Evolutionary conservation across 2,329 filamentous ascomycete genomes (phyloP), one percentile per base, ranked within the genome.

Genomic region (Kalmusia sp.): DNA sequence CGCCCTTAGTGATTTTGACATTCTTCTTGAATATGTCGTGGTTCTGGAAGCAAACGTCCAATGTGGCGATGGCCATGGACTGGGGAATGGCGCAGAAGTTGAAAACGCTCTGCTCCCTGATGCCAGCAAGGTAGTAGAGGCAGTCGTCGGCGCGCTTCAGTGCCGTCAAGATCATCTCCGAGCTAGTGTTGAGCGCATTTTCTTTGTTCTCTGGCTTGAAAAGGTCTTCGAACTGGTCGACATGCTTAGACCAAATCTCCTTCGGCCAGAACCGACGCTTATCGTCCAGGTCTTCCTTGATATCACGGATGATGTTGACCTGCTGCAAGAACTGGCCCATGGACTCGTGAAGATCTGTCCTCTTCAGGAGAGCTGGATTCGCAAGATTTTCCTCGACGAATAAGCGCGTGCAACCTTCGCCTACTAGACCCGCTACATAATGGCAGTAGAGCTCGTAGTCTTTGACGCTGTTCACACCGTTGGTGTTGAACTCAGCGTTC

Each of bases 261-360:
- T 89, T 90, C 45, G 95, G 95, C 87, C 92, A 99, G 83, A 96
- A 99, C 52, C 91, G 87, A 57, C 95, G 87, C 64, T 89, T 87
- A 75, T 98, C 95, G 54, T 90, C 84, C 64, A 88, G 88, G 71
- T 99, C 95, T 75, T 99, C 95, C 65, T 88, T 87, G 59, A 98
- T 85, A 73, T 99, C 95, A 71, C 95, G 91, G 71, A 98, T 97
- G 74, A 99, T 97, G 82, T 99, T 99, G 61, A 92, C 96, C 82
- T 99, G 96, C 72, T 99, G 95, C 57, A 99, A 80, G 77, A 99
- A 96, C 63, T 96, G 90, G 21, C 92, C 95, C 95, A 99, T 99
- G 38, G 92, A 93, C 77, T 96, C 93, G 64, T 92, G 91, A 44
- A 99, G 84, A 56, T 91, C 82, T 28, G 90, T 87, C 46, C 91